Percentiles rank a stretch among this genome's conserved stretches.
Evolutionary conservation across 2,329 filamentous ascomycete species (phyloP).

Genomic region (Xylariaceae sp.): DNA sequence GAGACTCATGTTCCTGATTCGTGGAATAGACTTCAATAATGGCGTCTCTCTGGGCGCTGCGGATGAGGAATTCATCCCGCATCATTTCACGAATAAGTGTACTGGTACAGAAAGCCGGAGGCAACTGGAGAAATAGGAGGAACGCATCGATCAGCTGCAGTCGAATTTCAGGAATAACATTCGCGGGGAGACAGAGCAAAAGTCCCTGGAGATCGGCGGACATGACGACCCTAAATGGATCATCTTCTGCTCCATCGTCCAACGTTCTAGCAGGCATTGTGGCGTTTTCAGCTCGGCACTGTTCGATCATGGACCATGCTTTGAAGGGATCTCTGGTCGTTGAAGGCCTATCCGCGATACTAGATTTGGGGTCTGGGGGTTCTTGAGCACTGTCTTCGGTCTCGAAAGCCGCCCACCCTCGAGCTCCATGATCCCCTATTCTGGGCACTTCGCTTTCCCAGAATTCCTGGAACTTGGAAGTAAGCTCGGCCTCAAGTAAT

Average conservation of each 20-base stretch:
- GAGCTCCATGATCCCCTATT: conserved; percentile 64
- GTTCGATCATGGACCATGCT: conserved; percentile 49
- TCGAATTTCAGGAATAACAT: conserved; percentile 27
- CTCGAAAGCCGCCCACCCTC: conserved; percentile 60
- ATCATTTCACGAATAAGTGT: conserved; percentile 28
- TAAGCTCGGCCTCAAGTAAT: conserved; percentile 20
- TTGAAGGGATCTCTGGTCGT: conserved; percentile 39
- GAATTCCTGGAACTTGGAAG: conserved; percentile 55
- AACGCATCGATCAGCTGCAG: conserved; percentile 60
- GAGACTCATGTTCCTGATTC: not conserved
- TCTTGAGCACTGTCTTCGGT: conserved; percentile 29
- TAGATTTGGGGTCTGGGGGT: conserved; percentile 30
- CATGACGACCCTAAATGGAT: conserved; percentile 76
- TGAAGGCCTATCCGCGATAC: conserved; percentile 11
- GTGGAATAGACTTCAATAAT: conserved; percentile 1
- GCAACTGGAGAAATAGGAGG: conserved; percentile 58
- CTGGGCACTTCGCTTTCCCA: conserved; percentile 82
- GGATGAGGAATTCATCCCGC: conserved; percentile 44
- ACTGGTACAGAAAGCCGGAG: conserved; percentile 33
- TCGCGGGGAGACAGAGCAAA: conserved; percentile 43
- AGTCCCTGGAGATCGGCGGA: conserved; percentile 66
- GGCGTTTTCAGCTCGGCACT: conserved; percentile 36
- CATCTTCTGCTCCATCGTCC: conserved; percentile 69
- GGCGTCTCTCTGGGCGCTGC: conserved; percentile 25
- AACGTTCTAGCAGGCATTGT: conserved; percentile 62